Conservation (phyloP, 495 filamentous ascomycete genomes). For the Penicillium lagena region DNA sequence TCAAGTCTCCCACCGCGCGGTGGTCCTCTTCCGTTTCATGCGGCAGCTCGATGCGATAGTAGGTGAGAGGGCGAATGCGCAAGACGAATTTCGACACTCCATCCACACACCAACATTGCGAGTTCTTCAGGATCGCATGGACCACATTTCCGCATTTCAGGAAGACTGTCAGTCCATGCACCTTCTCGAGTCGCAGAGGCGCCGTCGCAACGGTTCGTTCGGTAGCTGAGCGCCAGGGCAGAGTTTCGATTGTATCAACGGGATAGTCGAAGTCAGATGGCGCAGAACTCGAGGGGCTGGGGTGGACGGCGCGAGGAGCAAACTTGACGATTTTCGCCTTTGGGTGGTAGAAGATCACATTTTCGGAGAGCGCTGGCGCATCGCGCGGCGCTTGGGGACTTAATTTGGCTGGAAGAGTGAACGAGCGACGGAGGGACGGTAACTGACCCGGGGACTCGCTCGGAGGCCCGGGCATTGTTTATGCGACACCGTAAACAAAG, state of each 20-base stretch:
- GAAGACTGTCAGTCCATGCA: slow-evolving; percentile 75
- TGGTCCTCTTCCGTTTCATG: slow-evolving; percentile 52
- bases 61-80: slow-evolving; percentile 69
- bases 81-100: slow-evolving; percentile 76
- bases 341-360: slow-evolving; percentile 65
- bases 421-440: slow-evolving; percentile 45
- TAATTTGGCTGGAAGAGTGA: slow-evolving; percentile 52
- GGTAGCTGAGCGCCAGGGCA: slow-evolving; percentile 68
- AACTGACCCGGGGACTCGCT: slow-evolving; percentile 29
- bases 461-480: slow-evolving; percentile 34
- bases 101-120: slow-evolving; percentile 89
- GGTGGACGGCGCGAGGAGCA: slow-evolving; percentile 35
- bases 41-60: slow-evolving; percentile 85
- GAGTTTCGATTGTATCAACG: slow-evolving; percentile 40
- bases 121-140: slow-evolving; percentile 79
- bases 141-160: slow-evolving; percentile 75
- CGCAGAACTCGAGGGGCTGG: slow-evolving; percentile 33
- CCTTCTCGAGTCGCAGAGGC: slow-evolving; percentile 70
- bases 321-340: slow-evolving; percentile 62
- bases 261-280: slow-evolving; percentile 43
- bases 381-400: slow-evolving; percentile 28
- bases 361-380: slow-evolving; percentile 36
- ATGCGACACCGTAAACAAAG: slow-evolving; percentile 9
- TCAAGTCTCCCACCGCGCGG: slow-evolving; percentile 55
- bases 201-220: slow-evolving; percentile 81